Evolutionary conservation across 2,329 filamentous ascomycete genomes (phyloP), one percentile per base, ranked within the genome.

Genomic region (Colletotrichum chlorophyti): DNA sequence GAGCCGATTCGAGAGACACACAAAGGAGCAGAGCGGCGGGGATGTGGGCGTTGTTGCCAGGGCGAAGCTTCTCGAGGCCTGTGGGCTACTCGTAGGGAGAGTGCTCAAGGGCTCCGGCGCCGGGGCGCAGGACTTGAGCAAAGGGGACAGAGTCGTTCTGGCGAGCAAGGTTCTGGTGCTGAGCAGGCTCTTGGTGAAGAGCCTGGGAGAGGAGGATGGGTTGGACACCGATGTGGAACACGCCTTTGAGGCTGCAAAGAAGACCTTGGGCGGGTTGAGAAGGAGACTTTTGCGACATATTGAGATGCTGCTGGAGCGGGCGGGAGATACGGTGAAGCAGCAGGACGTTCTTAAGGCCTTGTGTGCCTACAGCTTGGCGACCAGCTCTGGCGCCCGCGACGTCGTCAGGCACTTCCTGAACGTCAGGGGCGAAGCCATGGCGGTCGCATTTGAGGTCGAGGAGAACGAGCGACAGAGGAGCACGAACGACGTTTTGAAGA

Each of bases 281-380:
- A 81, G 81, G 47, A 86, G 85, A 63, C 76, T 96, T 2, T 72
- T 90, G 34, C 80, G 83, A 47, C 84, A 85, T 14, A 85, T 96
- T 21, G 86, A 93, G 49, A 89, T 85, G 64, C 79, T 91, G 5
- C 71, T 96, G 50, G 82, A 84, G 63, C 84, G 82, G 43, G 83
- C 88, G 23, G 82, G 88, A 81, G 71, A 81, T 66, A 61, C 76
- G 68, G 61, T 71, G 60, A 64, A 80, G 65, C 66, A 80, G 57
- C 67, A 79, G 59, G 79, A 83, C 19, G 80, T 95, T 14, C 77
- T 94, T 11, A 88, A 91, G 65, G 87, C 89, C 1, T 80, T 97
- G 64, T 90, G 88, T 53, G 93, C 93, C 0, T 93, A 93, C 70
- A 93, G 91, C 61, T 79, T 98, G 47, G 86, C 88, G 1, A 93